Conservation (phyloP, 176 grass and related monocot genomes). For the Avena atlantica region DNA sequence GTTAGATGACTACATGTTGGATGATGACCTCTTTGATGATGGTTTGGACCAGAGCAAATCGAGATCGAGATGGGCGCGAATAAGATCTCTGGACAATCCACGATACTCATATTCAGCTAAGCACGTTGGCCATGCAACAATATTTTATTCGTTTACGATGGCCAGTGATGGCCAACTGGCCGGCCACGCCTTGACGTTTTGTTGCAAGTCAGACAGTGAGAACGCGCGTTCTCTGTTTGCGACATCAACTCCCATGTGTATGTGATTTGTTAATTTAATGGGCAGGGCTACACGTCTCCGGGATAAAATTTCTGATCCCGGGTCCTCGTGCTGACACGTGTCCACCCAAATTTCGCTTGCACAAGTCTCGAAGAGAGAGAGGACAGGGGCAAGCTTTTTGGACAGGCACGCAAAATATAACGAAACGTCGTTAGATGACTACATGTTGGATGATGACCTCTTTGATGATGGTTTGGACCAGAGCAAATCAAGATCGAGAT, state of each 20-base stretch:
- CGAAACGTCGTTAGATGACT: neutral
- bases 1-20: neutral
- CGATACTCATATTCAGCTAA: neutral
- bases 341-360: too few relatives aligned
- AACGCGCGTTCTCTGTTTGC: too few relatives aligned
- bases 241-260: too few relatives aligned
- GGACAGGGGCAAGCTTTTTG: neutral
- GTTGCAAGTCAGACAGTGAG: too few relatives aligned
- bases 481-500: neutral
- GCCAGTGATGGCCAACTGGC: too few relatives aligned
- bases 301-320: too few relatives aligned
- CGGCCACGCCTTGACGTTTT: too few relatives aligned
- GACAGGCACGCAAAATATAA: neutral
- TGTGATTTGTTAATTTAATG: too few relatives aligned
- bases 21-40: neutral
- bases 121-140: conserved; percentile 31
- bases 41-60: conserved; percentile 15
- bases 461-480: conserved; percentile 5
- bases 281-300: too few relatives aligned
- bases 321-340: too few relatives aligned
- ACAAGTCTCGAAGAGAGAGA: too few relatives aligned
- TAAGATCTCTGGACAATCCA: neutral
- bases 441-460: neutral
- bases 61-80: neutral
- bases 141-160: conserved; percentile 2